These are phyloP conservation scores for Fusarium protoensiforme DNA, from an alignment of 2,329 filamentous ascomycete genomes.

Conservation along the genomic window DNA sequence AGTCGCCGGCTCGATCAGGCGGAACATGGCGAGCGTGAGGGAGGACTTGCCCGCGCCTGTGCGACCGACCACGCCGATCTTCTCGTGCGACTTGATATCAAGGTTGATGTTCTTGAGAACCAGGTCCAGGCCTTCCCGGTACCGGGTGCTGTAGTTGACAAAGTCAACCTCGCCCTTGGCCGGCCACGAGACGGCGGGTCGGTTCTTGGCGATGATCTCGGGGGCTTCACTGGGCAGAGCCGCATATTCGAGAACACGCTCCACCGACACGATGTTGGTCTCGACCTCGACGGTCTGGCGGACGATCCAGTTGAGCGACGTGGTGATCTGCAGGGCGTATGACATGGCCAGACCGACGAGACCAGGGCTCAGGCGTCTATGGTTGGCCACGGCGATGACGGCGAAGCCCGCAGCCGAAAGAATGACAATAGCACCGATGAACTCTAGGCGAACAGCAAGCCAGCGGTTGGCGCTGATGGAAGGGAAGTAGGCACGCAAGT, in stretches of 20 bases:
- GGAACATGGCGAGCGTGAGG: conserved; percentile 90
- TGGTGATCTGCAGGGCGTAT: conserved; percentile 96
- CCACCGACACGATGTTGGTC: conserved; percentile 99
- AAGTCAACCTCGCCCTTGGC: conserved; percentile 89
- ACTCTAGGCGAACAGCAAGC: conserved; percentile 94
- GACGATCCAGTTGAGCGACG: conserved; percentile 98
- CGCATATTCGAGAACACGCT: conserved; percentile 96
- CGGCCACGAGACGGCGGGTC: conserved; percentile 92
- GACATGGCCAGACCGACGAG: conserved; percentile 95
- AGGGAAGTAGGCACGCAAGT: conserved; percentile 93
- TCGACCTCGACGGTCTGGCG: conserved; percentile 99
- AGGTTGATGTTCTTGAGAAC: conserved; percentile 94
- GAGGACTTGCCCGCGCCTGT: conserved; percentile 98
- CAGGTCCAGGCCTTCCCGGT: conserved; percentile 88
- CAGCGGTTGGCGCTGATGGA: conserved; percentile 95
- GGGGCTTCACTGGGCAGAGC: conserved; percentile 91
- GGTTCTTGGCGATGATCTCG: conserved; percentile 88
- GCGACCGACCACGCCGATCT: conserved; percentile 96
- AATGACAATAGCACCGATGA: conserved; percentile 95
- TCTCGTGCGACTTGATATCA: conserved; percentile 94
- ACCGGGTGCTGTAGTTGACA: conserved; percentile 93
- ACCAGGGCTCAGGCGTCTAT: conserved; percentile 73
- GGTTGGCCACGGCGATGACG: conserved; percentile 80
- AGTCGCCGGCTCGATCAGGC: conserved; percentile 88
- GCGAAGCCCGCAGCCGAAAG: conserved; percentile 84